Evolutionary conservation across 2,329 filamentous ascomycete species (phyloP).

Genomic region (Penicillium sp.): DNA sequence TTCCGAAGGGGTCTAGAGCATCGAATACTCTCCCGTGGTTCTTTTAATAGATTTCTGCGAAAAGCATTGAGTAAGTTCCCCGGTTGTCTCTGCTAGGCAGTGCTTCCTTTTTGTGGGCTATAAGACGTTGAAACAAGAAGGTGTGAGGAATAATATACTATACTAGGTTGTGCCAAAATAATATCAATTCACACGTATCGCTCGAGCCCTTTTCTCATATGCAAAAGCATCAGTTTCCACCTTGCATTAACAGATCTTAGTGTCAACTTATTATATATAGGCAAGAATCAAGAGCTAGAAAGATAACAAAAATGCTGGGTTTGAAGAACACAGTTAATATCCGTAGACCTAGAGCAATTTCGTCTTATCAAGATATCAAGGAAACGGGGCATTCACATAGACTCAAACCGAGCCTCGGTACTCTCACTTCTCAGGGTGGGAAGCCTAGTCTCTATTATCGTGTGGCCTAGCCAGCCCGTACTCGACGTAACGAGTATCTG

Average conservation of each 20-base stretch:
- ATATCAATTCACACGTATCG: too few species aligned
- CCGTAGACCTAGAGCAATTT: too few species aligned
- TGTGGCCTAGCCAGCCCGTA: constrained; percentile 7
- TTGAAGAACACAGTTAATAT: too few species aligned
- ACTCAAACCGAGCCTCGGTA: neutral
- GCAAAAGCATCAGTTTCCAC: too few species aligned
- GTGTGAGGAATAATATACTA: neutral
- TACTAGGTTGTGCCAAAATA: too few species aligned
- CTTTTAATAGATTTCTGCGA: neutral
- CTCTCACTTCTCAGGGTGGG: constrained; percentile 10
- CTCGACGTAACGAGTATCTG: constrained; percentile 10
- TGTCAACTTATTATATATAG: too few species aligned
- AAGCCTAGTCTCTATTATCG: constrained; percentile 6
- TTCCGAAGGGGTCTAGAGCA: neutral
- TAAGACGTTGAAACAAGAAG: neutral
- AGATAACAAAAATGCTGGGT: too few species aligned
- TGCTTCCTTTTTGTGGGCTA: neutral
- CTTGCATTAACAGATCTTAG: too few species aligned
- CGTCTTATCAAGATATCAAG: too few species aligned
- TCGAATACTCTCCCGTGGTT: neutral
- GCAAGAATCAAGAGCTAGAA: too few species aligned
- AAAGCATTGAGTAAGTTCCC: neutral
- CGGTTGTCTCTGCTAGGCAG: neutral
- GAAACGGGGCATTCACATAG: too few species aligned
- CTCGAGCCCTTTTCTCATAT: too few species aligned